Conservation (phyloP, 371 early-diverging fungal species). For the Parasitella parasitica region DNA sequence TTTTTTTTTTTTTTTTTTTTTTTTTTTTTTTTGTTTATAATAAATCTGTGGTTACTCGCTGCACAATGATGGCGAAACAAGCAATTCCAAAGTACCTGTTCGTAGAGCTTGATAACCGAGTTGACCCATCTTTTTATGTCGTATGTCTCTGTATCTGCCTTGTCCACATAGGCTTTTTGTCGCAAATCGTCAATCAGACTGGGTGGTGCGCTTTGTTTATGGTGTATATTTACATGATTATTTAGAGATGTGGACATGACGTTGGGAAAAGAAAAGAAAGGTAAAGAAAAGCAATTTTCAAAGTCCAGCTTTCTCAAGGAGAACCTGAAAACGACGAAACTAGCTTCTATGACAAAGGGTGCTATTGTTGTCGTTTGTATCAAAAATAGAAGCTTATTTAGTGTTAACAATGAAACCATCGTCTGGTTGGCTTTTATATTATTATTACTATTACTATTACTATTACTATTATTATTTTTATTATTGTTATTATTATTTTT, state of each 20-base stretch:
- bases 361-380: neutral
- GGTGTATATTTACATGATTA: neutral
- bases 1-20: too few relatives aligned
- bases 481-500: too few relatives aligned
- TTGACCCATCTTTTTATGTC: slow-evolving; percentile 14
- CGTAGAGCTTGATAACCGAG: slow-evolving; percentile 10
- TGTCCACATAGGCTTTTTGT: slow-evolving; percentile 19
- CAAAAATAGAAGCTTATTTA: too few relatives aligned
- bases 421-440: too few relatives aligned
- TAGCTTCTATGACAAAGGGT: too few relatives aligned
- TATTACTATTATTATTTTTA: too few relatives aligned
- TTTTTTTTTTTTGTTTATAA: too few relatives aligned
- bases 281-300: neutral
- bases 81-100: slow-evolving; percentile 12
- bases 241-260: neutral
- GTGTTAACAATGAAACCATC: too few relatives aligned
- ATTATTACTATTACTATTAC: too few relatives aligned
- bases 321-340: too few relatives aligned
- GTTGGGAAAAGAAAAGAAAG: neutral
- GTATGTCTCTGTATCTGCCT: slow-evolving; percentile 17
- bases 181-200: slow-evolving; percentile 10
- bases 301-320: neutral
- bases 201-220: neutral
- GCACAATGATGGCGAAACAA: too few relatives aligned
- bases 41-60: too few relatives aligned